Evolutionary conservation across 2,329 filamentous ascomycete genomes (phyloP).

Genomic region (Pyricularia pennisetigena): DNA sequence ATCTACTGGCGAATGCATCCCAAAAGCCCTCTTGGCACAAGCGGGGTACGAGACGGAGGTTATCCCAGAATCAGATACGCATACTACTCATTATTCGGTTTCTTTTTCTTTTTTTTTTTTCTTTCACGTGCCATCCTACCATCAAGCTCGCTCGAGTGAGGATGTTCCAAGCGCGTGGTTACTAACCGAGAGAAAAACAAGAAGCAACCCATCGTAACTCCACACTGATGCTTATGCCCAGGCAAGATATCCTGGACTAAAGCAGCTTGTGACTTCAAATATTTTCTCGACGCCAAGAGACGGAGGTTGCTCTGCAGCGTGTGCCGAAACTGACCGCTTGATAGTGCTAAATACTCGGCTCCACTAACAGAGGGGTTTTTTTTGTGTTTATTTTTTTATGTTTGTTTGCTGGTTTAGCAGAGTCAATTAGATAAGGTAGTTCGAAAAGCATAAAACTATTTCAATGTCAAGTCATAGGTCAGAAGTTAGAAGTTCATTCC

Average conservation of each 20-base stretch:
- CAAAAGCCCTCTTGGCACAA: not conserved
- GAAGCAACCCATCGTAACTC: not conserved
- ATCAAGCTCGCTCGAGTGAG: not conserved
- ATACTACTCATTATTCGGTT: not conserved
- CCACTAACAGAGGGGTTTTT: not conserved
- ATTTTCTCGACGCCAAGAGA: not conserved
- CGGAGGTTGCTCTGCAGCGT: not conserved
- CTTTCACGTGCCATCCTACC: not conserved
- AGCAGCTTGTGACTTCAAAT: not conserved
- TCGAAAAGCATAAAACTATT: not conserved
- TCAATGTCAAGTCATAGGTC: not conserved
- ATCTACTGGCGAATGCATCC: not conserved
- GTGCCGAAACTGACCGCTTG: not conserved
- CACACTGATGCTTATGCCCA: not conserved
- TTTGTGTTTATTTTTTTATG: too few relatives aligned
- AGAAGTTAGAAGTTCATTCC: not conserved
- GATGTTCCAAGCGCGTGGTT: not conserved
- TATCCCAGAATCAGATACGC: not conserved
- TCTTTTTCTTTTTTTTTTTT: too few relatives aligned
- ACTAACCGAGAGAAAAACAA: not conserved
- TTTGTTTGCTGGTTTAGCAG: not conserved
- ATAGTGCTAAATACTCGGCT: not conserved
- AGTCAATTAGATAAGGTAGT: not conserved
- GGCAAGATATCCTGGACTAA: not conserved
- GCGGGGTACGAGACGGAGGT: not conserved